Base-by-base conservation (phyloP, 2,329 filamentous ascomycete genomes). In the Monilinia aucupariae region DNA sequence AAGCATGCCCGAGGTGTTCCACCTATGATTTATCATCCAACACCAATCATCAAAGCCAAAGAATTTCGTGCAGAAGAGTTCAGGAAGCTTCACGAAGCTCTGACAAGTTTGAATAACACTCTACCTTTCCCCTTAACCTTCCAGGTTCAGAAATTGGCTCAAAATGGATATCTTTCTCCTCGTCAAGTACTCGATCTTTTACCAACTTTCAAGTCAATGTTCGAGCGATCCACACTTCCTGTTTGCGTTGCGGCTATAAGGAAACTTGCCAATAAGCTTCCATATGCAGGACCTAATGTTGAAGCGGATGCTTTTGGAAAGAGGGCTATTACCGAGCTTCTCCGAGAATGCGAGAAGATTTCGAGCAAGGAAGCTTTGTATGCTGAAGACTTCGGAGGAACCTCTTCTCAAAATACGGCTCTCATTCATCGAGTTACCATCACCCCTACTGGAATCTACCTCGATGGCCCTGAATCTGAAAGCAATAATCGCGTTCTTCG, bases 401-500 rank as follows among this genome's bases (percentile, higher is more conserved):
- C 59, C 17, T 25, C 34, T 34, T 64, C 66, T 49, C n/a, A 63
- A 25, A 72, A 71, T 53, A 61, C 68, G n/a, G 68, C 67, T 4
- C 61, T 67, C 15, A 69, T 73, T 45, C 69, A 69, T 56, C 65
- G 68, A 25, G 67, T 64, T 2, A 69, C 66, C 43, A 80, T 90
- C 12, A 89, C 85, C 0, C 87, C 87, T 0, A 80, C 83, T 0
- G 78, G 83, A 1, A 77, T 84, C 25, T 78, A 77, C 25, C 76
- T 89, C 0, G 76, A 79, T 9, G 86, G 86, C 0, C 87, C 87
- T 0, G 85, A 87, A 56, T 76, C 82, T 0, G 89, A 91, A 71
- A 82, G 82, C 8, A 86, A 84, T 64, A 92, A 92, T 70, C 80
- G 88, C 5, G 83, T 92, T 3, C 76, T 92, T 20, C 82, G 89